Base-by-base conservation (phyloP, 495 filamentous ascomycete genomes). In the Ascodesmis nigricans region DNA sequence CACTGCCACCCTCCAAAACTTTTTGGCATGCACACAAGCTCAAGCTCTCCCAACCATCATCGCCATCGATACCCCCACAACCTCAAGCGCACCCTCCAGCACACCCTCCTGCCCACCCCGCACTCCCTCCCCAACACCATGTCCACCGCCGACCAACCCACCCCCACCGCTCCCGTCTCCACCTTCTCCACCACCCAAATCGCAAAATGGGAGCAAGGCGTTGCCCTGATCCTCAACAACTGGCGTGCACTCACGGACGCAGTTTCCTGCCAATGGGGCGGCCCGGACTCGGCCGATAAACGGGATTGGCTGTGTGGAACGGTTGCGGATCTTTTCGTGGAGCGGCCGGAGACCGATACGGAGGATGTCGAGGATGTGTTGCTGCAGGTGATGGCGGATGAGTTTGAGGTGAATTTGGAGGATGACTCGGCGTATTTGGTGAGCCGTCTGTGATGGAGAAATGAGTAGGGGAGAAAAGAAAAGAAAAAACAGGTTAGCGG, bases 241-340 rank as follows among this genome's bases (percentile, higher is more conserved):
- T 97, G 90, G 87, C 69, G 73, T 3, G 73, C 77, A 3, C 73
- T 97, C 25, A 75, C 70, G 20, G 71, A 91, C 36, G 83, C 87
- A 31, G 75, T 91, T n/a, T 65, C 71, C 46, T 77, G 75, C 47
- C 61, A 69, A 50, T 91, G 80, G 75, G 87, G 87, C 50, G 87
- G 87, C 0, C 65, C 77, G n/a, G 73, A 78, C 38, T 75, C 70
- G 19, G 47, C 58, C 31, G 80, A 84, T 56, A 95, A 95, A 58
- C 75, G 82, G 37, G 87, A 87, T 63, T 93, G 84, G 84, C 78
- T 97, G 47, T 83, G 77, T 31, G 82, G 82, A 48, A 72, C 74
- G 10, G 65, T 93, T 45, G 78, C 76, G 38, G 81, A 92, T 5
- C 71, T 92, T 47, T 67, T 93, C 32, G 51, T 55, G 0, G 64